Conservation (phyloP, 345 rosid species). For the Eucalyptus decipiens region DNA sequence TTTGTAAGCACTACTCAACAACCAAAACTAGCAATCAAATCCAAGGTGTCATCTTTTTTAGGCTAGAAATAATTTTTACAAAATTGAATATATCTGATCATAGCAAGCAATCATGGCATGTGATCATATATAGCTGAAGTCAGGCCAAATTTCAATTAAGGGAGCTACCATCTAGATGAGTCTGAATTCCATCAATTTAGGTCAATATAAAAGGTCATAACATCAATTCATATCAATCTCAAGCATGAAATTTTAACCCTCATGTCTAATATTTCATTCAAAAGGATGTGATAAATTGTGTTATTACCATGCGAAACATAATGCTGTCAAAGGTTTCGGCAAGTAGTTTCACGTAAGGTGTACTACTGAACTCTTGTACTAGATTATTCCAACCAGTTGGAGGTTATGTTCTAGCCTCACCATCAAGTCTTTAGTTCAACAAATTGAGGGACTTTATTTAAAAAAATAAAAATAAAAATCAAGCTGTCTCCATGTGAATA, state of each 20-base stretch:
- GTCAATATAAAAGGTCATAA: not conserved
- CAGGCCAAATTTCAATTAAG: not conserved
- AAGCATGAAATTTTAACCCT: not conserved
- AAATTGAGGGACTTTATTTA: not conserved
- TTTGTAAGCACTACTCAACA: not conserved
- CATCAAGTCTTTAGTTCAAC: not conserved
- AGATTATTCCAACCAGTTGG: not conserved
- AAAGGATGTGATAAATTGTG: not conserved
- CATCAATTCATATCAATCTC: not conserved
- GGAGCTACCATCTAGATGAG: not conserved
- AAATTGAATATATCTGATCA: not conserved
- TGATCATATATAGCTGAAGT: not conserved
- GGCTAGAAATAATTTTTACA: not conserved
- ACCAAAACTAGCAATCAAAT: not conserved
- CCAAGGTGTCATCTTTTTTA: not conserved
- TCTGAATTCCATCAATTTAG: not conserved
- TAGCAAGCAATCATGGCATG: not conserved
- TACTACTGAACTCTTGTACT: not conserved
- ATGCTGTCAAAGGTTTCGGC: not conserved
- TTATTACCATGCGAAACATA: not conserved
- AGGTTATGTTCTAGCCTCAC: not conserved
- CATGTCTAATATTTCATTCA: not conserved
- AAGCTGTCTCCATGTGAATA: not conserved
- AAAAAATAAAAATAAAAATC: not conserved
- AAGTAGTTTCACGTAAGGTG: not conserved